Conservation (phyloP, 169 alveolate genomes). For the Neospora caninum region DNA sequence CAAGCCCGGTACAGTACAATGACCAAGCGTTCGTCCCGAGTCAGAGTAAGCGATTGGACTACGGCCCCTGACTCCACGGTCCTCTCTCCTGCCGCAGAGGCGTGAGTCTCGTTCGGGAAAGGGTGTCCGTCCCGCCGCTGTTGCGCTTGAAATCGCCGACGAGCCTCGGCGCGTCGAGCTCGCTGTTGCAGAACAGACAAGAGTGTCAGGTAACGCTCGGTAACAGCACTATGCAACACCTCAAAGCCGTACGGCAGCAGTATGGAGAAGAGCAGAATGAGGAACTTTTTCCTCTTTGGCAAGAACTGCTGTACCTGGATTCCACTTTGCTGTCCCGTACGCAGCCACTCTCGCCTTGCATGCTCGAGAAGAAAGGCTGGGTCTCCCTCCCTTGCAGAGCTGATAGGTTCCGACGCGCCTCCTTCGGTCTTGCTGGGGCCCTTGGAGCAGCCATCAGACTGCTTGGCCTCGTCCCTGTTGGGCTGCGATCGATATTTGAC, state of each 20-base stretch:
- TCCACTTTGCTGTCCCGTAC: background rate
- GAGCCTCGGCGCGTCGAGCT: slow-evolving; percentile 44
- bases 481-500: slow-evolving; percentile 34
- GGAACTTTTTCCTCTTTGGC: slow-evolving; percentile 33
- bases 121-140: background rate
- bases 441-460: no score
- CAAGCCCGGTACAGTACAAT: background rate
- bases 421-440: no score
- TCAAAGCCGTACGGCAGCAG: slow-evolving; percentile 48
- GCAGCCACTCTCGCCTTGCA: background rate
- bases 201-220: slow-evolving; percentile 16
- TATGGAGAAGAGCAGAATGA: slow-evolving; percentile 25
- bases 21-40: background rate
- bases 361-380: background rate
- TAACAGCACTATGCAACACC: slow-evolving; percentile 15
- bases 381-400: background rate
- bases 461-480: no score
- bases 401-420: background rate
- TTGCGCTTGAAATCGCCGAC: slow-evolving; percentile 14
- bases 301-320: slow-evolving; percentile 36
- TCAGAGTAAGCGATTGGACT: background rate
- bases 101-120: background rate
- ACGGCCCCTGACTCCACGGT: slow-evolving; percentile 3
- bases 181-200: slow-evolving; percentile 44
- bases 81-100: slow-evolving; percentile 8